Percentiles rank a stretch among this genome's conserved stretches.
Conservation (phyloP, 1,139 yeast species). For the Lipomyces yarrowii region DNA sequence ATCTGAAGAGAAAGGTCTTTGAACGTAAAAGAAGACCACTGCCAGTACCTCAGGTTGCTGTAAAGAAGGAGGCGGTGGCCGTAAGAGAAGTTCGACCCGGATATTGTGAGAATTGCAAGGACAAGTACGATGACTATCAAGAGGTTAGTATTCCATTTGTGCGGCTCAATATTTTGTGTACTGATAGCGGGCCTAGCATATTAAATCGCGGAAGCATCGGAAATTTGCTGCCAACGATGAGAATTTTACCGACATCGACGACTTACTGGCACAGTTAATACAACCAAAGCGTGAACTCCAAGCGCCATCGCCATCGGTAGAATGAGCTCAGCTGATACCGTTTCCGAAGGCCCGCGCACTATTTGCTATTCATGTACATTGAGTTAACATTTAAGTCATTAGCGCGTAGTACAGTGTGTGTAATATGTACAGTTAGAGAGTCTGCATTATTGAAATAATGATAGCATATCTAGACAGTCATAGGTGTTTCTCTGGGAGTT, state of each 20-base stretch:
- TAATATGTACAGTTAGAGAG: neutral
- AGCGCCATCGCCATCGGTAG: neutral
- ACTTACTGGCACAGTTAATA: slow-evolving; percentile 48
- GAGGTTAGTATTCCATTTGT: slow-evolving; percentile 40
- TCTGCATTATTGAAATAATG: slow-evolving; percentile 1
- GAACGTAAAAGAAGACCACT: slow-evolving; percentile 33
- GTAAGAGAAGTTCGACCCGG: slow-evolving; percentile 49
- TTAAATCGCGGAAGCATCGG: slow-evolving; percentile 69
- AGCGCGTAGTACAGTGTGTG: neutral
- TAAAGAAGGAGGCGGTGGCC: slow-evolving; percentile 32
- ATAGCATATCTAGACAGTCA: neutral
- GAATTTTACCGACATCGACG: slow-evolving; percentile 79
- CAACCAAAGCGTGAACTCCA: slow-evolving; percentile 8
- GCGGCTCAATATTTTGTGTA: neutral
- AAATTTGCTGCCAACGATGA: slow-evolving; percentile 73
- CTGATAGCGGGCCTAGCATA: slow-evolving; percentile 49
- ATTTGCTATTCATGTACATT: neutral
- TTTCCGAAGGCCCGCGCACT: neutral
- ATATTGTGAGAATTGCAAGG: slow-evolving; percentile 93
- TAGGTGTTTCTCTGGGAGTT: neutral
- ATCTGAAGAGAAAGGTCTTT: slow-evolving; percentile 55
- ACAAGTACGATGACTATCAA: slow-evolving; percentile 77
- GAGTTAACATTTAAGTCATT: neutral
- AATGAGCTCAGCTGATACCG: neutral
- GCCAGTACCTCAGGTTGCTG: slow-evolving; percentile 31